Base-by-base conservation (phyloP, 129 eudicot species). In the Helichrysum umbraculigerum region DNA sequence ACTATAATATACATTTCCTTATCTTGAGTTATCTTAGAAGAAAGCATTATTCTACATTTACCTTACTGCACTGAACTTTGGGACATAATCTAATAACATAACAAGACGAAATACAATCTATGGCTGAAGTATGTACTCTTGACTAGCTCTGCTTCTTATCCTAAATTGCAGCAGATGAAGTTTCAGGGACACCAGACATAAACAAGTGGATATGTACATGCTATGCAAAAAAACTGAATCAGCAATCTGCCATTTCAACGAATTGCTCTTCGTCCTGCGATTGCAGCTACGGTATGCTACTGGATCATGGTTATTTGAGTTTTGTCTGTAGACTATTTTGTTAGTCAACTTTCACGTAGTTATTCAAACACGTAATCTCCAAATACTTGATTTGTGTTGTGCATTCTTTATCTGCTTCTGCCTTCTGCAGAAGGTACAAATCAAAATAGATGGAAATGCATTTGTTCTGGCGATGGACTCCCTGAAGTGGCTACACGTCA, bases 151-250 rank as follows among this genome's bases (percentile, higher is more conserved):
- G 16, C 52, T 68, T 69, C 35, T 70, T 78, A 12, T 33, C 68
- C 50, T 54, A 5, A 62, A 34, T 71, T 76, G 74, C 81, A 77
- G 54, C 87, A 86, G 92, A 84, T 77, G 86, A 83, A 41, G 70
- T 37, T 71, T 70, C 87, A 37, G 76, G 74, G 82, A 61, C 87
- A 21, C 68, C 91, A 61, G 90, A 61, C 20, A 32, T 74, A 64
- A 83, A 69, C 70, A 87, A 74, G 69, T 94, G 98, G 98, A 86
- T 86, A 22, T 94, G 98, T 81, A 70, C 81, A 37, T 94, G 98
- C 75, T 79, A 83, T 28, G 78, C 88, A 35, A 68, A 73, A 60
- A 68, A 76, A 73, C 77, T 42, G 78, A 88, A 82, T 79, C 81
- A 68, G 70, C 81, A 64, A 64, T 67, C 62, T 71, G 21, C 44